These are phyloP conservation scores for Skeletonema costatum DNA, from an alignment of 108 stramenopile genomes.

Conservation along the genomic window DNA sequence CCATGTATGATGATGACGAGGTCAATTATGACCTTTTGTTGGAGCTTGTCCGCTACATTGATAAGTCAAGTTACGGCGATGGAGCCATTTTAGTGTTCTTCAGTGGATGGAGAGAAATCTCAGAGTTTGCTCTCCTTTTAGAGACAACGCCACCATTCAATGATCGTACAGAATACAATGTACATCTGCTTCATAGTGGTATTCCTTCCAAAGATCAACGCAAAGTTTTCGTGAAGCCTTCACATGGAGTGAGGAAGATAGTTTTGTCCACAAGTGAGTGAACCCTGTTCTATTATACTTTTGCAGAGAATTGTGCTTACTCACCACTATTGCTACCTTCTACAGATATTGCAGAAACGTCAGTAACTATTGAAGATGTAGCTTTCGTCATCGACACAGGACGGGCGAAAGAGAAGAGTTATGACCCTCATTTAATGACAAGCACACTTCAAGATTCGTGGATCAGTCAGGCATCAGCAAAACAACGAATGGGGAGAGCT, in stretches of 20 bases:
- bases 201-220: slow-evolving; percentile 79
- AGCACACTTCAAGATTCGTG: slow-evolving; percentile 85
- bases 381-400: slow-evolving; percentile 75
- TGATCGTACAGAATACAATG: slow-evolving; percentile 48
- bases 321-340: slow-evolving; percentile 94
- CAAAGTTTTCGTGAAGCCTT: slow-evolving; percentile 68
- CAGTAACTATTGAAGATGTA: slow-evolving; percentile 66
- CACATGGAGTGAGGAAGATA: slow-evolving; percentile 74
- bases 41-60: slow-evolving; percentile 60
- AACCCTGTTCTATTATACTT: slow-evolving; percentile 66
- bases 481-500: slow-evolving; percentile 92
- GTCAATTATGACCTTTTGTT: slow-evolving; percentile 63
- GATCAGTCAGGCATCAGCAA: slow-evolving; percentile 83
- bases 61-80: slow-evolving; percentile 62
- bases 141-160: slow-evolving; percentile 66
- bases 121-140: slow-evolving; percentile 57
- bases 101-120: slow-evolving; percentile 93
- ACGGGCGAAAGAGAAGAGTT: slow-evolving; percentile 70
- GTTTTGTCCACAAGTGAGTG: slow-evolving; percentile 70
- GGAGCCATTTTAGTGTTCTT: slow-evolving; percentile 91
- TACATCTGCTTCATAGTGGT: slow-evolving; percentile 86
- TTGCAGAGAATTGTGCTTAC: slow-evolving; percentile 64
- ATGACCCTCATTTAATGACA: slow-evolving; percentile 70
- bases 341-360: slow-evolving; percentile 80
- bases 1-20: slow-evolving; percentile 71